Base-by-base conservation (phyloP, 2,329 filamentous ascomycete genomes). In the Huntiella decipiens region DNA sequence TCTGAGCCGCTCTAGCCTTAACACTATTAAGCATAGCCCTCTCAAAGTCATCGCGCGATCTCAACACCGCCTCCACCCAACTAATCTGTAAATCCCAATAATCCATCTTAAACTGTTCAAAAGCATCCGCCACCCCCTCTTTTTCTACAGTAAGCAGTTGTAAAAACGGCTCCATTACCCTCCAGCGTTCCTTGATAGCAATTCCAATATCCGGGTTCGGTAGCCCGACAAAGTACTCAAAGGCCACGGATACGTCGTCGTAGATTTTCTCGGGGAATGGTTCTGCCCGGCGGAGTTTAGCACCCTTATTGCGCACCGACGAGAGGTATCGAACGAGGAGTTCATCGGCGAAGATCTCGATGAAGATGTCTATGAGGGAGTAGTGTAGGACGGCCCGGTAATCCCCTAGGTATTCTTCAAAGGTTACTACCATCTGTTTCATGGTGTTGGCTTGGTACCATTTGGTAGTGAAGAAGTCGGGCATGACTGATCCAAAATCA, bases 21-120 rank as follows among this genome's bases (percentile, higher is more conserved):
- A 96, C 80, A 13, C 76, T 73, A 57, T 85, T 91, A 52, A 96
- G 62, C 82, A 96, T 85, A 50, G 74, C 73, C 53, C 88, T 71
- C 61, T 96, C 91, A 63, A 93, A 96, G 64, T 98, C 91, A 61
- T 98, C 91, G 54, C 92, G 70, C 1, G 77, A 71, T 53, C 87
- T 73, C 52, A 98, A 59, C 41, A 94, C 88, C 5, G 83, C 81
- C 67, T 98, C 92, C 5, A 98, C 86, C 91, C 91, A 98, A 39
- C 78, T 80, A 49, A 96, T 78, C 60, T 92, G 85, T 58, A 96
- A 66, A 62, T 98, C 91, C 83, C 88, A 94, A 61, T 94, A 95
- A 39, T 74, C 71, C 35, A 63, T 66, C 68, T 95, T 96, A 65
- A 98, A 88, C 4, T 67, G 65, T 54, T 80, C 80, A 57, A 93